phyloP scores from a whole-genome alignment of 768 basidiomycete species.

The Leccinellum albellum region DNA sequence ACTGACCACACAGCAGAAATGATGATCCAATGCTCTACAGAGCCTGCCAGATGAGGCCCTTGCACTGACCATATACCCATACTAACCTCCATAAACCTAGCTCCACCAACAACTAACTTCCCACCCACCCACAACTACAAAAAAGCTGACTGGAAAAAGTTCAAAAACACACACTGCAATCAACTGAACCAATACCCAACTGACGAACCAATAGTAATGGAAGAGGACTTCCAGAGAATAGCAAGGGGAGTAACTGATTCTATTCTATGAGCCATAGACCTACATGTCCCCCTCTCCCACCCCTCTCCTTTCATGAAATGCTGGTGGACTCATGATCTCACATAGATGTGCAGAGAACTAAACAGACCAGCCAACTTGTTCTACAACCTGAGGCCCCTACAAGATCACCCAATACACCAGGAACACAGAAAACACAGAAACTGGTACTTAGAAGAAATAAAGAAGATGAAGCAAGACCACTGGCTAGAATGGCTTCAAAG shows the following conservation, averaged over 20 bases:
- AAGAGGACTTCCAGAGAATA: not conserved
- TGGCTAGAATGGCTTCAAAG: no score
- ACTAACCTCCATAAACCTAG: not conserved
- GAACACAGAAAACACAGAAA: not conserved
- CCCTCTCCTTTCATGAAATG: not conserved
- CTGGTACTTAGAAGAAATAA: no score
- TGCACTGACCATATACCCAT: slow-evolving; percentile 16
- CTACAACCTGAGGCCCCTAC: accelerated
- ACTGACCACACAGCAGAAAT: not conserved
- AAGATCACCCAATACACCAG: not conserved
- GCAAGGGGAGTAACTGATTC: not conserved
- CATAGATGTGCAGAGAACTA: not conserved
- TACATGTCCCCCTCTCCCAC: not conserved
- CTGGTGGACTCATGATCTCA: not conserved
- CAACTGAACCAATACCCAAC: not conserved
- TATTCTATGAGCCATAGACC: accelerated
- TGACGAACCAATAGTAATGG: not conserved
- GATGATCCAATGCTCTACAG: not conserved
- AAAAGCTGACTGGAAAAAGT: not conserved
- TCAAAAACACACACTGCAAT: not conserved
- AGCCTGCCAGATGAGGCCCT: accelerated
- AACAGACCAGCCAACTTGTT: not conserved
- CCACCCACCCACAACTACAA: not conserved
- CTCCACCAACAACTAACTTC: accelerated
- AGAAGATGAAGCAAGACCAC: no score